Percentiles rank a stretch among this genome's conserved stretches.
Evolutionary conservation across 2,329 filamentous ascomycete genomes (phyloP).

Genomic region (Anthostomella pinea): DNA sequence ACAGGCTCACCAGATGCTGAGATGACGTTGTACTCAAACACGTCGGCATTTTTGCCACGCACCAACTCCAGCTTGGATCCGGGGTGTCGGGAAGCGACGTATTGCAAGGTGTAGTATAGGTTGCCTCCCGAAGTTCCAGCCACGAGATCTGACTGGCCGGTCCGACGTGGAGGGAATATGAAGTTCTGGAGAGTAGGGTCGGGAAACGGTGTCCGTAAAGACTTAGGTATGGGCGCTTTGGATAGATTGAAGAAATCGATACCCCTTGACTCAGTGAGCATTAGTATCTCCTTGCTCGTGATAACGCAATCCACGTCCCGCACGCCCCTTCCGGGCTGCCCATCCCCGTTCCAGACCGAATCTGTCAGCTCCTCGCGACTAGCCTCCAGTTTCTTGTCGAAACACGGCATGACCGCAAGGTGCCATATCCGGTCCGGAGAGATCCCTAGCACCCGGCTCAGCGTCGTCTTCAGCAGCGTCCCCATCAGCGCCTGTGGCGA

Average conservation of each 20-base stretch:
- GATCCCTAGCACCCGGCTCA: conserved; percentile 71
- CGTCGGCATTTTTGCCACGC: conserved; percentile 84
- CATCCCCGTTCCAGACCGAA: conserved; percentile 62
- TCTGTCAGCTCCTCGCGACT: conserved; percentile 90
- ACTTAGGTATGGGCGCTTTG: conserved; percentile 48
- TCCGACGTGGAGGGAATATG: conserved; percentile 60
- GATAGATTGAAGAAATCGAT: conserved; percentile 74
- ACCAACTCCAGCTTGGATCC: conserved; percentile 68
- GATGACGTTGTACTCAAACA: conserved; percentile 76
- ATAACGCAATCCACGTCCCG: conserved; percentile 98
- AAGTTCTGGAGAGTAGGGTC: conserved; percentile 69
- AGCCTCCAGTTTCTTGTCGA: conserved; percentile 98
- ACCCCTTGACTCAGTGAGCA: conserved; percentile 77
- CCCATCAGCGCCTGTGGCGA: conserved; percentile 91
- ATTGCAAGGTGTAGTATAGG: conserved; percentile 77
- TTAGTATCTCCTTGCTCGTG: conserved; percentile 89
- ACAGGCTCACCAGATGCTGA: conserved; percentile 55
- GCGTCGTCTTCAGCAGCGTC: conserved; percentile 81
- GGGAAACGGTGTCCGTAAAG: conserved; percentile 61
- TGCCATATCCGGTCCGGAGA: conserved; percentile 86
- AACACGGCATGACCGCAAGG: conserved; percentile 94
- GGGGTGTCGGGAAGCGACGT: conserved; percentile 66
- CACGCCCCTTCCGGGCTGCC: conserved; percentile 52
- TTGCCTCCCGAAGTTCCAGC: conserved; percentile 87
- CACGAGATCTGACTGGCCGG: conserved; percentile 45